phyloP scores from a whole-genome alignment of 768 basidiomycete genomes.

The Hemileccinum impolitum region DNA sequence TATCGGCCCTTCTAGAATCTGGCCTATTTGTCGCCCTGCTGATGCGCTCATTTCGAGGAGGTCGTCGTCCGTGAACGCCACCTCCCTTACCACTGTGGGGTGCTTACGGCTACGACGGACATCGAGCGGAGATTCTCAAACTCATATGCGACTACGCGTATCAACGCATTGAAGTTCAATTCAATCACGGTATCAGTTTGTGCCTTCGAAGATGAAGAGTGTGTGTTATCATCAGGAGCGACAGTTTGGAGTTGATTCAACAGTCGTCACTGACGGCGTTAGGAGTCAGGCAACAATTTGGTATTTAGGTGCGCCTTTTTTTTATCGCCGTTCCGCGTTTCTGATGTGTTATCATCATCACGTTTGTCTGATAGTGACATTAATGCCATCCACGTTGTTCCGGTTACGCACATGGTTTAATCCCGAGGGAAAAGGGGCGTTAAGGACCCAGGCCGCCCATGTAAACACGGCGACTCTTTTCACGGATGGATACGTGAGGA shows the following conservation, averaged over 20 bases:
- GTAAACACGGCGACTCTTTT: slow-evolving; percentile 10
- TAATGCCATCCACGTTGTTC: slow-evolving; percentile 13
- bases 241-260: slow-evolving; percentile 18
- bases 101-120: slow-evolving; percentile 25
- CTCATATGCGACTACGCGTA: slow-evolving; percentile 19
- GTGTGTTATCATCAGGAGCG: slow-evolving; percentile 15
- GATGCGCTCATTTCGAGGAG: slow-evolving; percentile 14
- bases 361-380: slow-evolving; percentile 13
- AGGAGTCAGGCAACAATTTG: slow-evolving; percentile 14
- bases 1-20: slow-evolving; percentile 22
- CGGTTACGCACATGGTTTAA: slow-evolving; percentile 24
- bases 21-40: slow-evolving; percentile 16
- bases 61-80: slow-evolving; percentile 12
- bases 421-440: slow-evolving; percentile 12
- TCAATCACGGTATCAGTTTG: slow-evolving; percentile 15
- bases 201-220: slow-evolving; percentile 16
- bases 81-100: slow-evolving; percentile 12
- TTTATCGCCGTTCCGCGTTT: slow-evolving; percentile 2
- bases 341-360: not conserved
- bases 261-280: slow-evolving; percentile 27
- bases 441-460: slow-evolving; percentile 15
- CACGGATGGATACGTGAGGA: slow-evolving; percentile 20
- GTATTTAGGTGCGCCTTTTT: slow-evolving; percentile 14
- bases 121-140: slow-evolving; percentile 25
- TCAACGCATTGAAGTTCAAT: slow-evolving; percentile 17